Evolutionary conservation across 148 eudicot species (phyloP), one percentile per base, ranked within the genome.

Genomic region (Fagopyrum esculentum): DNA sequence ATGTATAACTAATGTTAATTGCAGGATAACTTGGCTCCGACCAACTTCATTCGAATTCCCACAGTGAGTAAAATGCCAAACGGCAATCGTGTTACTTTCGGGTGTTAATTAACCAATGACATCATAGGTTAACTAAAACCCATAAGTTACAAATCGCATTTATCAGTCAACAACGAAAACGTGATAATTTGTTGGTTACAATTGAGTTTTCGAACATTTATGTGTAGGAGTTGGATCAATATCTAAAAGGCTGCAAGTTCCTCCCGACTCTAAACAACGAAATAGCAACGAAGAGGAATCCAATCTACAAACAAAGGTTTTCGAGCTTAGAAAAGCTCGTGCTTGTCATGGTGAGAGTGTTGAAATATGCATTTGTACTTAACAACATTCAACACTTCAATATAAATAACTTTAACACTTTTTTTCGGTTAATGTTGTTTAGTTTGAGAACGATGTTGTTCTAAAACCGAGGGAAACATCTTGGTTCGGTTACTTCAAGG

Each of bases 221-320:
- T 55, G 22, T 49, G 15, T 78, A 82, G 87, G 85, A 87, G 63
- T 17, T 72, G 17, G 74, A 78, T 26, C 68, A 0, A 6, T 87
- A 87, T 48, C 4, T 80, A 9, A 10, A 77, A 80, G 85, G 85
- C 52, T 83, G 85, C 78, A 78, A 19, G 71, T 87, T 83, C 72
- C 90, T 87, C 22, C 88, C 90, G 4, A 61, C 76, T 45, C 83
- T 87, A 26, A 87, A 87, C 68, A 87, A 87, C 57, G 90, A 87
- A 73, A 40, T 64, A 8, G 75, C 54, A 13, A 48, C 51, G 6
- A 26, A 43, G 4, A 81, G 73, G 73, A 87, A 85, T 46, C 56
- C 85, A 22, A 86, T 83, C 1, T 86, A 82, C 78, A 86, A 84
- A 77, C 61, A 84, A 49, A 80, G 87, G 19, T 84, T 86, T 75